A percentile compares a stretch with the other conserved stretches of the same genome.
These are phyloP conservation scores for Alisma plantagoaquatica DNA, from an alignment of 106 monocot species.

Conservation along the genomic window DNA sequence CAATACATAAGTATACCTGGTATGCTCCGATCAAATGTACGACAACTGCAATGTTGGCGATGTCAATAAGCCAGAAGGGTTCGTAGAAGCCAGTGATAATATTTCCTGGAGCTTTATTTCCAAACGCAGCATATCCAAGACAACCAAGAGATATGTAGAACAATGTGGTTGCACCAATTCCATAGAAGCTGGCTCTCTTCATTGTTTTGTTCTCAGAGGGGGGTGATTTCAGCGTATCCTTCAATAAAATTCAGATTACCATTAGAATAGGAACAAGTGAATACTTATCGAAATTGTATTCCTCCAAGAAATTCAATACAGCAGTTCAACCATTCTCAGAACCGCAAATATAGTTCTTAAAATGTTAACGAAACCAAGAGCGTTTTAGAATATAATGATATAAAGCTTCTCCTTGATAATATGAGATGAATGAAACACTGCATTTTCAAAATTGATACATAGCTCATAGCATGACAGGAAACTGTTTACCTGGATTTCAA, in stretches of 20 bases:
- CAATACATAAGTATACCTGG: constrained; percentile 35
- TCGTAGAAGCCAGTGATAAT: constrained; percentile 40
- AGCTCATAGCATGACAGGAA: no score
- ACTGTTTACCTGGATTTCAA: constrained; percentile 47
- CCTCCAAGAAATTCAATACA: neutral
- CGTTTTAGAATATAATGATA: no score
- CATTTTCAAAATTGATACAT: no score
- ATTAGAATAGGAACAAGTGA: neutral
- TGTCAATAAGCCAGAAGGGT: constrained; percentile 40
- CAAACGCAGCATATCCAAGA: constrained; percentile 44
- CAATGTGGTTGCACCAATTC: constrained; percentile 27
- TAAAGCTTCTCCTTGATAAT: no score
- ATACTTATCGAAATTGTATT: no score
- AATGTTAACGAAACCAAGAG: no score
- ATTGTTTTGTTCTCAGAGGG: constrained; percentile 41
- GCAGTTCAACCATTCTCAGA: no score
- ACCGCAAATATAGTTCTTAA: no score
- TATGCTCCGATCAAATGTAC: constrained; percentile 40
- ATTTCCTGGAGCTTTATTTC: constrained; percentile 31
- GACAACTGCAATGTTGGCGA: constrained; percentile 29
- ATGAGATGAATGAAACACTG: no score
- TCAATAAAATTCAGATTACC: no score
- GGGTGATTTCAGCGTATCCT: constrained; percentile 45
- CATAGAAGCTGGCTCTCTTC: constrained; percentile 32
- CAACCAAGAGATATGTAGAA: constrained; percentile 40